A percentile compares a stretch with the other conserved stretches of the same genome.
These are phyloP conservation scores for Bondarzewia mesenterica DNA, from an alignment of 1,284 basidiomycete genomes.

Conservation along the genomic window DNA sequence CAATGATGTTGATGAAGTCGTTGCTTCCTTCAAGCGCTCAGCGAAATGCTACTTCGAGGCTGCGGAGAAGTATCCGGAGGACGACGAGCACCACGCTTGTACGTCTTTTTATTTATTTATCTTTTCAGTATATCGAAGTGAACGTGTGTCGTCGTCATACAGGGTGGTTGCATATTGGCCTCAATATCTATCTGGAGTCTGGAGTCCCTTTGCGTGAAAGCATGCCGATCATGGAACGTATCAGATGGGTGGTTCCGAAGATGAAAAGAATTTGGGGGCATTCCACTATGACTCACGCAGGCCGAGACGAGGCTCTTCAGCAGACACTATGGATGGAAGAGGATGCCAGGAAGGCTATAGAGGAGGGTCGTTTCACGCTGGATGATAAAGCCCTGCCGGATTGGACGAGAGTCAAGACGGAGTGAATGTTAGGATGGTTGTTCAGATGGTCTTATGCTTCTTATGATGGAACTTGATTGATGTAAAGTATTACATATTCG, in stretches of 20 bases:
- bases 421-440: too few species aligned
- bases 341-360: conserved; percentile 3
- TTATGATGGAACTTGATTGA: too few species aligned
- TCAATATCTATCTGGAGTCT: not conserved
- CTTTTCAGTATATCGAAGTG: not conserved
- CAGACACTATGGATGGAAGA: conserved; percentile 6
- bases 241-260: not conserved
- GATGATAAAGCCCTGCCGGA: too few species aligned
- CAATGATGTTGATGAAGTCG: not conserved
- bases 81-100: conserved; percentile 23
- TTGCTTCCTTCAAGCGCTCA: conserved; percentile 8
- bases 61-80: conserved; percentile 17
- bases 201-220: not conserved
- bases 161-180: not conserved
- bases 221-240: not conserved
- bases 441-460: too few species aligned
- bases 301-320: conserved; percentile 7
- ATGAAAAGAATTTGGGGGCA: conserved; percentile 4
- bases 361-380: conserved; percentile 6
- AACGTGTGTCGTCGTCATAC: not conserved
- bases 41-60: conserved; percentile 17
- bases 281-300: conserved; percentile 11
- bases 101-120: not conserved
- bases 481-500: too few species aligned
- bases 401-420: too few species aligned